Evolutionary conservation across 495 filamentous ascomycete species (phyloP).

Genomic region (Neurospora intermedia): DNA sequence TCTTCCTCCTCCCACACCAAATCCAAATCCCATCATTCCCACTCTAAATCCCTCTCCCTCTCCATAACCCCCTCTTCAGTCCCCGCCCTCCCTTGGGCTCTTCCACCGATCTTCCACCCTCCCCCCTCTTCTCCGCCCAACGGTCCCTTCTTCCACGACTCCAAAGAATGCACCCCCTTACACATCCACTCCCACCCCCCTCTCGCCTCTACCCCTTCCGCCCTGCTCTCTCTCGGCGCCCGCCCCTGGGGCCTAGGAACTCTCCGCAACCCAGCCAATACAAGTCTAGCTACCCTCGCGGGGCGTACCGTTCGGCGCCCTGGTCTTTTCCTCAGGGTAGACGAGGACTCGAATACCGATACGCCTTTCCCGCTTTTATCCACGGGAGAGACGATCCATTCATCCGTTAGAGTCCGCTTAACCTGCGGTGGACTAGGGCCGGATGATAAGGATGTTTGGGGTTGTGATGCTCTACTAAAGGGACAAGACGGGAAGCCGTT

Average conservation of each 20-base stretch:
- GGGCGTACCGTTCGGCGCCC: conserved; percentile 22
- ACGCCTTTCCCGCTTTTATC: conserved; percentile 19
- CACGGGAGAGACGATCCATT: conserved; percentile 20
- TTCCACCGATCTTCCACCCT: neutral
- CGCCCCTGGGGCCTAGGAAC: conserved; percentile 18
- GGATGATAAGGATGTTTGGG: conserved; percentile 19
- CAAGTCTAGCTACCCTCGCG: conserved; percentile 12
- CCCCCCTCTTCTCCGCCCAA: neutral
- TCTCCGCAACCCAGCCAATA: conserved; percentile 18
- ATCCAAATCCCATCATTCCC: neutral
- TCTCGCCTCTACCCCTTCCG: neutral
- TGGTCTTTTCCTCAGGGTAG: conserved; percentile 15
- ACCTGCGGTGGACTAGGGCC: conserved; percentile 16
- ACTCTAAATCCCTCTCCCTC: neutral
- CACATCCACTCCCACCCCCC: neutral
- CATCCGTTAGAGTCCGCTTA: conserved; percentile 15
- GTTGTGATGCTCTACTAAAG: conserved; percentile 10
- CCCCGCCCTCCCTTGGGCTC: neutral
- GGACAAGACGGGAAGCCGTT: neutral
- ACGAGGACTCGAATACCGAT: conserved; percentile 22
- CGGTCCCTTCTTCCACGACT: neutral
- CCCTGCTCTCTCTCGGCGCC: conserved; percentile 2
- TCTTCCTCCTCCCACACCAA: neutral
- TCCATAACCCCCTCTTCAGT: too few species aligned
- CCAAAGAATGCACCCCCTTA: neutral